Evolutionary conservation across 768 basidiomycete species (phyloP).

Genomic region (Tubosaeta sp.): DNA sequence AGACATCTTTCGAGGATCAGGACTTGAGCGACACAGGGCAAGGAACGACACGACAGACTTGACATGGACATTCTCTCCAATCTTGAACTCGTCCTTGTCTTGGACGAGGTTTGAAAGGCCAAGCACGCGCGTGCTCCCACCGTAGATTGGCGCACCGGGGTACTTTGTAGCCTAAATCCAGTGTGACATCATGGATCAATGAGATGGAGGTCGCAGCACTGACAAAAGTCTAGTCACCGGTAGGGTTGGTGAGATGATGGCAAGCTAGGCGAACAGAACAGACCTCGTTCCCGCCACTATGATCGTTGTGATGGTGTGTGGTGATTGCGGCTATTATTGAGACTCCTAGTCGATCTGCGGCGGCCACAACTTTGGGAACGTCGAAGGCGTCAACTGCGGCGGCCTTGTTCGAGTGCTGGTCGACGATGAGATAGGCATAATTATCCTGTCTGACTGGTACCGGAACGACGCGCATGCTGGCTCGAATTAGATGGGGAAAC

Average conservation of each 20-base stretch:
- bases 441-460: constrained; percentile 80
- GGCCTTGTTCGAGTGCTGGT: constrained; percentile 60
- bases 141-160: constrained; percentile 59
- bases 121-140: constrained; percentile 68
- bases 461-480: constrained; percentile 68
- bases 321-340: constrained; percentile 72
- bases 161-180: constrained; percentile 39
- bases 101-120: constrained; percentile 71
- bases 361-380: constrained; percentile 59
- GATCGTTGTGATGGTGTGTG: constrained; percentile 91
- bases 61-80: constrained; percentile 63
- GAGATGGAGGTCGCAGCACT: constrained; percentile 10
- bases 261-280: constrained; percentile 8
- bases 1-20: constrained; percentile 51
- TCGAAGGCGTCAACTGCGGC: constrained; percentile 82
- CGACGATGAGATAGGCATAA: constrained; percentile 80
- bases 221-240: constrained; percentile 26
- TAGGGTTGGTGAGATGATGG: constrained; percentile 10
- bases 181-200: neutral
- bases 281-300: constrained; percentile 84
- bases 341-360: constrained; percentile 59
- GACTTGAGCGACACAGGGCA: neutral
- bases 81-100: constrained; percentile 73
- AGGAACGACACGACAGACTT: constrained; percentile 36
- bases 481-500: constrained; percentile 10